Evolutionary conservation across 2,329 filamentous ascomycete genomes (phyloP).

Genomic region (Phyllosticta citriasiana): DNA sequence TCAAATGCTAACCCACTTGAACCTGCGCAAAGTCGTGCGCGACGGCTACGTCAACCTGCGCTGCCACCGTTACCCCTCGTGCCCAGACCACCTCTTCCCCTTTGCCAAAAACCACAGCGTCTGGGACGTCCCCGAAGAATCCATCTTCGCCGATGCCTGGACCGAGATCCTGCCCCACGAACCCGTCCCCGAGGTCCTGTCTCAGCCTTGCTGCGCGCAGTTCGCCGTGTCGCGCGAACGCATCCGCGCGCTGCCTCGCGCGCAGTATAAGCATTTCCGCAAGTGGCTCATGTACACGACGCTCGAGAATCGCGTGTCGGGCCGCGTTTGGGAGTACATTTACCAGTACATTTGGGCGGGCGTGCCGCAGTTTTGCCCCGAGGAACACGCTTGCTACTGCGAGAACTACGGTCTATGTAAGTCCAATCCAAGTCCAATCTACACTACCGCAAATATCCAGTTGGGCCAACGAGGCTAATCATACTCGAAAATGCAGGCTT

Average conservation of each 20-base stretch:
- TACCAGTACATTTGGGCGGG: slow-evolving; percentile 48
- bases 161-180: slow-evolving; percentile 7
- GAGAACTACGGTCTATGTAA: slow-evolving; percentile 46
- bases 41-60: slow-evolving; percentile 31
- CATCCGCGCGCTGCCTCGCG: slow-evolving; percentile 29
- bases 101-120: slow-evolving; percentile 40
- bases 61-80: slow-evolving; percentile 28
- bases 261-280: slow-evolving; percentile 40
- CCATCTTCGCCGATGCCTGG: slow-evolving; percentile 11
- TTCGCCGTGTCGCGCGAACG: slow-evolving; percentile 13
- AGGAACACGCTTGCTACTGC: slow-evolving; percentile 45
- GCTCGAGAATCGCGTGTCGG: slow-evolving; percentile 40
- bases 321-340: slow-evolving; percentile 47
- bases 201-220: slow-evolving; percentile 14
- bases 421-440: no score
- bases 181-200: slow-evolving; percentile 11
- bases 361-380: slow-evolving; percentile 32
- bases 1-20: slow-evolving; percentile 18
- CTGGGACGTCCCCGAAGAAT: slow-evolving; percentile 35
- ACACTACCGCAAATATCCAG: no score
- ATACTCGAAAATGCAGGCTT: slow-evolving; percentile 21
- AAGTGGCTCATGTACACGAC: slow-evolving; percentile 44
- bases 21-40: slow-evolving; percentile 21
- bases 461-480: not conserved
- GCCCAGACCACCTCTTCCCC: slow-evolving; percentile 26